Conservation (phyloP, 1,284 basidiomycete species). For the Laetiporus sulphureus region DNA sequence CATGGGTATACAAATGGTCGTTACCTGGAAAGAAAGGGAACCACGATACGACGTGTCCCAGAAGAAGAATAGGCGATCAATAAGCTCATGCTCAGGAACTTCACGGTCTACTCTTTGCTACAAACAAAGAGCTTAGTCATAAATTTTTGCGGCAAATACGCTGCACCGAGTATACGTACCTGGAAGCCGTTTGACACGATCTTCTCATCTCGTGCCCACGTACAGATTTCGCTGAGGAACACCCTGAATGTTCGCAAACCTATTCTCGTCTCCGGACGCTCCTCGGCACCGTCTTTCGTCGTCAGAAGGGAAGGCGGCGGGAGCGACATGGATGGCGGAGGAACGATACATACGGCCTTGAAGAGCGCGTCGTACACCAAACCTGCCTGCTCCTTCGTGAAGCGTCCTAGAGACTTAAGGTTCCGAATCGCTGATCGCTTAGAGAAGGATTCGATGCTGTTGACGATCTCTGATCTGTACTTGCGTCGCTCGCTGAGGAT, state of each 20-base stretch:
- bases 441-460: slow-evolving; percentile 92
- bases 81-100: slow-evolving; percentile 79
- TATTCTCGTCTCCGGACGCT: slow-evolving; percentile 86
- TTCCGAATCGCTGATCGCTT: slow-evolving; percentile 94
- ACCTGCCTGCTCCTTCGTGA: slow-evolving; percentile 87
- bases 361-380: slow-evolving; percentile 89
- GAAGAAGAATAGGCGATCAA: slow-evolving; percentile 80
- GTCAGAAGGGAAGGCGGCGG: slow-evolving; percentile 44
- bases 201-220: slow-evolving; percentile 95
- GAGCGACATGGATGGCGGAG: slow-evolving; percentile 47
- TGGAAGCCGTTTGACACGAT: slow-evolving; percentile 90
- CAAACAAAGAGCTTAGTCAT: too few species aligned
- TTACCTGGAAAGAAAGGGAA: slow-evolving; percentile 79
- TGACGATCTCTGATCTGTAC: slow-evolving; percentile 87
- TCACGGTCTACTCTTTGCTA: slow-evolving; percentile 77
- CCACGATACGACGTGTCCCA: slow-evolving; percentile 84
- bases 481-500: slow-evolving; percentile 84
- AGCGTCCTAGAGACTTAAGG: slow-evolving; percentile 74
- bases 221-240: slow-evolving; percentile 90
- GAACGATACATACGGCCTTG: slow-evolving; percentile 77
- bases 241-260: slow-evolving; percentile 83
- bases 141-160: too few species aligned
- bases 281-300: slow-evolving; percentile 53
- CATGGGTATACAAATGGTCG: slow-evolving; percentile 13
- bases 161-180: slow-evolving; percentile 43